Base-by-base conservation (phyloP, 208 protist species). In the Trypanosoma mega region DNA sequence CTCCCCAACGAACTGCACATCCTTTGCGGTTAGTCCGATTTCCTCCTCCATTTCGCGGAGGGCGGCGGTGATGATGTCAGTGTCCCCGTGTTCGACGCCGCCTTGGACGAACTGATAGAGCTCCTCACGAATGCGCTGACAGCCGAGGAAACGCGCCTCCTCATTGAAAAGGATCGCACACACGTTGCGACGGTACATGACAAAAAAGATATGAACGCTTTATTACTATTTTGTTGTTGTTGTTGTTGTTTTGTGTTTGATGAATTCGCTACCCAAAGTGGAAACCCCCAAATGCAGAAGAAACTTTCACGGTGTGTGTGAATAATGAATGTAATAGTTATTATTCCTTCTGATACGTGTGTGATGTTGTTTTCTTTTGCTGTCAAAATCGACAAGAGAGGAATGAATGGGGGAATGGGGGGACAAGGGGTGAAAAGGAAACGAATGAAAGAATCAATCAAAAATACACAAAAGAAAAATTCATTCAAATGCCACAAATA, bases 181-280 rank as follows among this genome's bases (percentile, higher is more conserved):
- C 0, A 93, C 87, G 74, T 93, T 93, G n/a, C 41, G 63, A 16
- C 87, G 68, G 61, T 89, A 93, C 86, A 93, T 93, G 24, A 57
- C 9, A n/a, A n/a, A n/a, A n/a, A n/a, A n/a, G n/a, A n/a, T n/a
- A n/a, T n/a, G n/a, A n/a, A n/a, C n/a, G n/a, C n/a, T n/a, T n/a
- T n/a, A n/a, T n/a, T n/a, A n/a, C n/a, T n/a, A n/a, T n/a, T n/a
- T n/a, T n/a, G n/a, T n/a, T n/a, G n/a, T n/a, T n/a, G n/a, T n/a
- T n/a, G n/a, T n/a, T n/a, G n/a, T n/a, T n/a, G n/a, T n/a, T n/a
- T n/a, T n/a, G n/a, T n/a, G n/a, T n/a, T n/a, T n/a, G n/a, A n/a
- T n/a, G n/a, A n/a, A n/a, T n/a, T n/a, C n/a, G n/a, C n/a, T n/a
- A n/a, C n/a, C n/a, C n/a, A n/a, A n/a, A n/a, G n/a, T n/a, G n/a